Conservation (phyloP, 140 eudicot genomes). For the Cichorium intybus region DNA sequence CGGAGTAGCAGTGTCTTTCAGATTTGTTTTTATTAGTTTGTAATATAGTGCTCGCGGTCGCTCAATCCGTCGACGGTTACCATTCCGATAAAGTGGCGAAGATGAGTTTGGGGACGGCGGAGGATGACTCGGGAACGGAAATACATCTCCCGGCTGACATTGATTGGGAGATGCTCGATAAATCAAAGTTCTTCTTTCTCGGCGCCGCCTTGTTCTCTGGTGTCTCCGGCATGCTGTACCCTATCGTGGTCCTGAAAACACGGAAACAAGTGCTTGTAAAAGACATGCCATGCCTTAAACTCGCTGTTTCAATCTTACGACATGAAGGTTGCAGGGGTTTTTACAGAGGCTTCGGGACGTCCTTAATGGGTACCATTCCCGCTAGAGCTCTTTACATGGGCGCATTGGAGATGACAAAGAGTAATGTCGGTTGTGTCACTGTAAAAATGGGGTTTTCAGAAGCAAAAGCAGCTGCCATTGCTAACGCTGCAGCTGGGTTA, state of each 20-base stretch:
- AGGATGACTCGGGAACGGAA: slow-evolving; percentile 59
- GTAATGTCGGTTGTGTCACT: slow-evolving; percentile 66
- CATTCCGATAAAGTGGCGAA: slow-evolving; percentile 53
- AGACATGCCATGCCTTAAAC: slow-evolving; percentile 39
- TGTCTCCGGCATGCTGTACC: slow-evolving; percentile 73
- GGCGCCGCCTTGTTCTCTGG: slow-evolving; percentile 80
- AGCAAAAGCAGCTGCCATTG: slow-evolving; percentile 56
- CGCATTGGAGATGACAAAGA: slow-evolving; percentile 84
- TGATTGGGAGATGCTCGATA: slow-evolving; percentile 87
- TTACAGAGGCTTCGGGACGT: slow-evolving; percentile 78
- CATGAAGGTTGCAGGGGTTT: slow-evolving; percentile 66
- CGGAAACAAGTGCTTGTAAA: slow-evolving; percentile 59
- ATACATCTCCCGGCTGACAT: slow-evolving; percentile 87
- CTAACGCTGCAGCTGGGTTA: slow-evolving; percentile 76
- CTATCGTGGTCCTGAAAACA: slow-evolving; percentile 76
- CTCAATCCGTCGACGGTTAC: background rate
- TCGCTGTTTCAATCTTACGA: slow-evolving; percentile 37
- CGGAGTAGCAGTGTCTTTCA: background rate
- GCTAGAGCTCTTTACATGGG: slow-evolving; percentile 88
- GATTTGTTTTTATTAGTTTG: background rate
- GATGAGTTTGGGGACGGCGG: slow-evolving; percentile 76
- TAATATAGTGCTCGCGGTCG: background rate
- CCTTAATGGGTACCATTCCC: slow-evolving; percentile 75
- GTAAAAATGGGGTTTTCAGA: slow-evolving; percentile 61
- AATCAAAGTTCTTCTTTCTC: slow-evolving; percentile 70